Percentiles rank a stretch among this genome's conserved stretches.
phyloP scores from a whole-genome alignment of 805 yeast species.

The Saccharomycopsis schoenii region DNA sequence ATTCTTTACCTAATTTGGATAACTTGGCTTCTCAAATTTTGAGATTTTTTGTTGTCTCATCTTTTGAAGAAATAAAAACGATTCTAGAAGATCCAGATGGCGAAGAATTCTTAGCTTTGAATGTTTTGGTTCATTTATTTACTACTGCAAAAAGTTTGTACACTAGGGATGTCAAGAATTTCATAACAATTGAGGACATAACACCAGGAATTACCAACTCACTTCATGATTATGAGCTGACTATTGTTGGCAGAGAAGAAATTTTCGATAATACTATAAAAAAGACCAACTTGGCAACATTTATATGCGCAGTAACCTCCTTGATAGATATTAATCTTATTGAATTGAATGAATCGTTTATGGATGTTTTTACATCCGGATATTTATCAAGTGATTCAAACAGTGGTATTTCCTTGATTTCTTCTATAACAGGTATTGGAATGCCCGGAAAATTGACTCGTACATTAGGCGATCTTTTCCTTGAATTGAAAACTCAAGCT shows the following conservation, averaged over 20 bases:
- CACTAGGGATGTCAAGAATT: conserved; percentile 39
- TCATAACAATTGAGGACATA: conserved; percentile 56
- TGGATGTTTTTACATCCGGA: conserved; percentile 51
- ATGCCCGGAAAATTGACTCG: conserved; percentile 51
- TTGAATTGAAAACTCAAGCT: conserved; percentile 92
- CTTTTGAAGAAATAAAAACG: conserved; percentile 58
- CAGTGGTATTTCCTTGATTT: conserved; percentile 9
- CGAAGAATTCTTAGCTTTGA: conserved; percentile 16
- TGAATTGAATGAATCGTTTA: conserved; percentile 71
- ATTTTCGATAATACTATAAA: conserved; percentile 57
- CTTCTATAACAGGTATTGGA: conserved; percentile 31
- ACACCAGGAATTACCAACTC: conserved; percentile 66
- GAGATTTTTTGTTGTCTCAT: conserved; percentile 43
- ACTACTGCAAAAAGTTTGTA: conserved; percentile 16
- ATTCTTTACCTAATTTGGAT: conserved; percentile 68
- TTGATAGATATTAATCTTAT: conserved; percentile 80
- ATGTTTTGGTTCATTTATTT: conserved; percentile 16
- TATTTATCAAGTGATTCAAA: conserved; percentile 6
- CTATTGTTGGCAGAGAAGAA: conserved; percentile 44
- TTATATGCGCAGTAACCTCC: conserved; percentile 78
- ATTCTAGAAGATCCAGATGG: conserved; percentile 45
- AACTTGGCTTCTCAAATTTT: conserved; percentile 74
- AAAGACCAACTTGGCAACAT: conserved; percentile 81
- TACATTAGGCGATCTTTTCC: conserved; percentile 66
- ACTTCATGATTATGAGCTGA: not conserved